Conservation (phyloP, 106 monocot genomes). For the Dactylorhiza incarnata region DNA sequence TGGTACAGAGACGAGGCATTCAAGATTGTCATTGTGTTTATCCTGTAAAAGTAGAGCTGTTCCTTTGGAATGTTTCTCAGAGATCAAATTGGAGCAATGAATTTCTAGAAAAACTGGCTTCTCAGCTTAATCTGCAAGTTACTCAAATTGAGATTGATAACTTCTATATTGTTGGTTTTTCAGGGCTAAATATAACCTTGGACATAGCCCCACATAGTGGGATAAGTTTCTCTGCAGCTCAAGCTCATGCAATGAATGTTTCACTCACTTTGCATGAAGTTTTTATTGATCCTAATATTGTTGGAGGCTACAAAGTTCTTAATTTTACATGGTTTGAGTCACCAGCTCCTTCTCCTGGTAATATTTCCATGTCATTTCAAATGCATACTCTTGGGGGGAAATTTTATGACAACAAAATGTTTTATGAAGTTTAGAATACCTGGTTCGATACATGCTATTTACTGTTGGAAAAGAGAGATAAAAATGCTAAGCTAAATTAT, state of each 20-base stretch:
- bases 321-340: conserved; percentile 83
- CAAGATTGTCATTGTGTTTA: conserved; percentile 85
- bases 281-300: conserved; percentile 48
- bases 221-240: conserved; percentile 56
- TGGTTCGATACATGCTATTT: too few relatives aligned
- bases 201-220: conserved; percentile 71
- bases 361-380: not conserved
- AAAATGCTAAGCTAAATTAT: too few relatives aligned
- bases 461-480: too few relatives aligned
- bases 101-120: conserved; percentile 79
- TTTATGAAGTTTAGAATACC: not conserved
- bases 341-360: conserved; percentile 78
- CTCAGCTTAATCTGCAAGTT: conserved; percentile 60
- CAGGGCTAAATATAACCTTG: conserved; percentile 91
- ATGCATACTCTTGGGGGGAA: not conserved
- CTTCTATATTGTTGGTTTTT: conserved; percentile 89
- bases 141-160: conserved; percentile 84
- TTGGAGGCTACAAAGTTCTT: conserved; percentile 79
- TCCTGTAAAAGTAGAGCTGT: conserved; percentile 78
- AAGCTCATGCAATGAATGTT: conserved; percentile 50
- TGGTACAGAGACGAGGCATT: conserved; percentile 59
- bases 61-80: conserved; percentile 72
- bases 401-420: not conserved
- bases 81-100: conserved; percentile 78
- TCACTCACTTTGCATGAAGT: conserved; percentile 52